Evolutionary conservation across 2,329 filamentous ascomycete species (phyloP).

Genomic region (Colletotrichum sp.): DNA sequence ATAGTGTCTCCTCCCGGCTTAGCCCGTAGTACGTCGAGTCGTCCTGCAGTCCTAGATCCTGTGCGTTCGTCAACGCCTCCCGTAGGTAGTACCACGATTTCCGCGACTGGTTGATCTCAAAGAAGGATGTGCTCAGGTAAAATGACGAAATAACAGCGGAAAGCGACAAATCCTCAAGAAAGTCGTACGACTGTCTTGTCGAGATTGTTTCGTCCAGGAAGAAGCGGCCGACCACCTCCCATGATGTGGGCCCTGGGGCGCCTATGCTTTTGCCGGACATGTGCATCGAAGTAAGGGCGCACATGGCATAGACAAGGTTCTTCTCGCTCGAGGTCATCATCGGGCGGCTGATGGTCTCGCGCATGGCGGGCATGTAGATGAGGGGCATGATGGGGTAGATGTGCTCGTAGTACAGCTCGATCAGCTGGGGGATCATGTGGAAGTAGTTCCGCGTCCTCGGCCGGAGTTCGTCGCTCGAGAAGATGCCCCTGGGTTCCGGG

Average conservation of each 20-base stretch:
- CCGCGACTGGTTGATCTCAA: slow-evolving; percentile 64
- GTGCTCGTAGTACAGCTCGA: slow-evolving; percentile 66
- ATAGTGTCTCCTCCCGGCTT: slow-evolving; percentile 55
- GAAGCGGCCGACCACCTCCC: slow-evolving; percentile 57
- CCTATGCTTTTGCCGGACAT: slow-evolving; percentile 50
- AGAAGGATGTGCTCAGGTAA: slow-evolving; percentile 65
- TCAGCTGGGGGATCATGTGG: slow-evolving; percentile 56
- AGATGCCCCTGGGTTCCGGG: slow-evolving; percentile 40
- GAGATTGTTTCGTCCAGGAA: slow-evolving; percentile 64
- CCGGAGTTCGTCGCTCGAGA: slow-evolving; percentile 48
- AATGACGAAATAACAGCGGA: slow-evolving; percentile 66
- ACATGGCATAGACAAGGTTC: slow-evolving; percentile 60
- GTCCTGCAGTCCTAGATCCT: slow-evolving; percentile 63
- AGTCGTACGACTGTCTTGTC: slow-evolving; percentile 61
- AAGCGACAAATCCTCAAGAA: slow-evolving; percentile 59
- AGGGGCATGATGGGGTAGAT: slow-evolving; percentile 70
- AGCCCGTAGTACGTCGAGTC: slow-evolving; percentile 57
- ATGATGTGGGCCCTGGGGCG: slow-evolving; percentile 41
- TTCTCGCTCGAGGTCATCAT: slow-evolving; percentile 40
- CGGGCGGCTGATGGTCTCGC: slow-evolving; percentile 50
- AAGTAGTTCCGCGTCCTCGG: slow-evolving; percentile 45
- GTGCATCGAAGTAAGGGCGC: slow-evolving; percentile 57
- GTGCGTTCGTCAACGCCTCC: slow-evolving; percentile 64
- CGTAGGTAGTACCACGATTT: slow-evolving; percentile 68
- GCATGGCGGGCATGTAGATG: slow-evolving; percentile 60